Base-by-base conservation (phyloP, 768 basidiomycete genomes). In the Leucosporidium creatinivorum region DNA sequence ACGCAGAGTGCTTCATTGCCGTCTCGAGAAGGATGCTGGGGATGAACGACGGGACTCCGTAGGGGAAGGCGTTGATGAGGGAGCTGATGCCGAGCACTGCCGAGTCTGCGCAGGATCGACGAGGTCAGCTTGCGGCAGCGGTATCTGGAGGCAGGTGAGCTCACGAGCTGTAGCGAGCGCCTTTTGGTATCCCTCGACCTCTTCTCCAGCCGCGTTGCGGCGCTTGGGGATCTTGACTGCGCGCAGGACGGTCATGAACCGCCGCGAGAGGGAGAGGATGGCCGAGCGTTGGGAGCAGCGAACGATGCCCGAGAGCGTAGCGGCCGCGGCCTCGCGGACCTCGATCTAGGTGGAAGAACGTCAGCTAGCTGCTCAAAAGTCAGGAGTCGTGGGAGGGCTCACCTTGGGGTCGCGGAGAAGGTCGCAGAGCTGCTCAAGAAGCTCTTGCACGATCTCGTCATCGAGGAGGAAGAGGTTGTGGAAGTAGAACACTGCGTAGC, bases 61-160 rank as follows among this genome's bases (percentile, higher is more conserved):
- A 96, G 0, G 94, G 94, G 77, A 89, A 94, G 65, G 92, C 93
- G 74, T 93, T 90, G 44, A 98, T 85, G 39, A 98, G 81, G 8
- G 94, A 91, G 71, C 90, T 91, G 54, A 93, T 86, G n/a, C 94
- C 94, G 58, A 98, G 82, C 65, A 98, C 89, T 2, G 92, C 92
- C 30, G 90, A 89, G 77, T 96, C 65, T 67, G 51, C 8, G 23
- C 19, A 13, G n/a, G 31, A 51, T 13, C 18, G 17, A 31, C 21
- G 55, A 28, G 31, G 21, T 21, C 17, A 23, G 30, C 30, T 31
- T 30, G 17, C 8, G 55, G 33, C 19, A 31, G 55, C 55, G 21
- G 17, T 5, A 1, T 0, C 28, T 30, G n/a, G 17, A 6, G 52
- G n/a, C 2, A 51, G 12, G 28, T 18, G 21, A 26, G 62, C 70